Conservation (phyloP, 768 basidiomycete genomes). For the Boletus sp. region DNA sequence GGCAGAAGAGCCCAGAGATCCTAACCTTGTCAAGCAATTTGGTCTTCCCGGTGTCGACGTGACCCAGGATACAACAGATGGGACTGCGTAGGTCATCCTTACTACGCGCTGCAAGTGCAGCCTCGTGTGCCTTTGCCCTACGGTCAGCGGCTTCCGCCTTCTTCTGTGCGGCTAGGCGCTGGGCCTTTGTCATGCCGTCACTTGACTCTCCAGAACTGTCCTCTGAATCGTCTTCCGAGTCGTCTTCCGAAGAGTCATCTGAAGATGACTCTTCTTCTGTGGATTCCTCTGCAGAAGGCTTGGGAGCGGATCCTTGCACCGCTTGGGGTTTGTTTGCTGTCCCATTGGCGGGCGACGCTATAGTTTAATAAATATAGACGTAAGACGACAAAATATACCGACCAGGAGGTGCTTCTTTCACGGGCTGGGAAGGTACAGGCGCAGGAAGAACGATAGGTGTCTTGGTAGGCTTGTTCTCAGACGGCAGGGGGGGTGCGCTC, state of each 20-base stretch:
- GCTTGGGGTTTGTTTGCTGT: conserved; percentile 14
- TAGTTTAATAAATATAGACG: neutral
- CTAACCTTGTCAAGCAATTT: conserved; percentile 92
- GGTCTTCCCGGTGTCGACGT: conserved; percentile 99
- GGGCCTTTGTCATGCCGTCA: conserved; percentile 63
- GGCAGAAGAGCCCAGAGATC: neutral
- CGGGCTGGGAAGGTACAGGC: neutral
- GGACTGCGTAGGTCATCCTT: conserved; percentile 93
- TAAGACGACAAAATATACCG: conserved; percentile 1
- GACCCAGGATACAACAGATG: conserved; percentile 98
- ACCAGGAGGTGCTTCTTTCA: conserved; percentile 10
- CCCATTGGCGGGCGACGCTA: conserved; percentile 9
- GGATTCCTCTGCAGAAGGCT: conserved; percentile 28
- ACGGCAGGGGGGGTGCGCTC: conserved; percentile 14
- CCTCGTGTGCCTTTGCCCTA: conserved; percentile 73
- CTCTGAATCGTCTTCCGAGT: conserved; percentile 50
- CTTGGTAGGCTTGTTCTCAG: conserved; percentile 16
- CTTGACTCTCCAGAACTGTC: conserved; percentile 42
- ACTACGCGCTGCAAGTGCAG: conserved; percentile 78
- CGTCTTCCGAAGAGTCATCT: conserved; percentile 45
- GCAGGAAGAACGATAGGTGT: neutral
- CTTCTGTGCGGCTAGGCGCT: conserved; percentile 62
- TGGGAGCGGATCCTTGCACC: conserved; percentile 26
- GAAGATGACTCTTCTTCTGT: conserved; percentile 37
- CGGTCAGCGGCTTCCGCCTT: conserved; percentile 87